Evolutionary conservation across 106 monocot genomes (phyloP).

Genomic region (Phalaenopsis aphrodite): DNA sequence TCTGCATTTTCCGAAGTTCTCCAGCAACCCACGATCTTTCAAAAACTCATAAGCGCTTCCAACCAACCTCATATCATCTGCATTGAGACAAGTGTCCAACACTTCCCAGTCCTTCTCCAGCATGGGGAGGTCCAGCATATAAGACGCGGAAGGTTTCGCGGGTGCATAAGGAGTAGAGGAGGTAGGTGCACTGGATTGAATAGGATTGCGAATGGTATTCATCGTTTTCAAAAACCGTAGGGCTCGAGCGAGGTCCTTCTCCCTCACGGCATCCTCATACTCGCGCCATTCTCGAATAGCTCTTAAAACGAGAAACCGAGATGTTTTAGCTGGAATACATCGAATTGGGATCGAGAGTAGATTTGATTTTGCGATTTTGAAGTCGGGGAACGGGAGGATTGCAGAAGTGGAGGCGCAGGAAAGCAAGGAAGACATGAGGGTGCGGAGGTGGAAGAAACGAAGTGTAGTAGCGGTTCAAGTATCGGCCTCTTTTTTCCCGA

Average conservation of each 20-base stretch:
- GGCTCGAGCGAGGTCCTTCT: conserved; percentile 89
- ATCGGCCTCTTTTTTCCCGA: too few species aligned
- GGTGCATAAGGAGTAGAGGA: conserved; percentile 9
- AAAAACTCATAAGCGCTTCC: conserved; percentile 69
- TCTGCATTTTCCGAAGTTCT: conserved; percentile 70
- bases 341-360: not conserved
- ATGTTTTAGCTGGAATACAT: not conserved
- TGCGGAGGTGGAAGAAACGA: too few species aligned
- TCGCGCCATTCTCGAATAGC: conserved; percentile 71
- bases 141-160: conserved; percentile 5
- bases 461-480: too few species aligned
- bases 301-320: not conserved
- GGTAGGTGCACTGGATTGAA: not conserved
- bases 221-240: conserved; percentile 68
- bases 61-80: conserved; percentile 94
- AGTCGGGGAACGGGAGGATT: not conserved
- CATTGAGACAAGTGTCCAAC: conserved; percentile 85
- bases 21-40: conserved; percentile 56
- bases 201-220: conserved; percentile 11
- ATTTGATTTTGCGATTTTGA: not conserved
- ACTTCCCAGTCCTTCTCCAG: conserved; percentile 94
- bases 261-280: conserved; percentile 90
- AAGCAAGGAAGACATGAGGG: not conserved
- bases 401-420: not conserved
- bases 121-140: conserved; percentile 14